These are phyloP conservation scores for Xylaria sp. DNA, from an alignment of 495 filamentous ascomycete species.

Conservation along the genomic window DNA sequence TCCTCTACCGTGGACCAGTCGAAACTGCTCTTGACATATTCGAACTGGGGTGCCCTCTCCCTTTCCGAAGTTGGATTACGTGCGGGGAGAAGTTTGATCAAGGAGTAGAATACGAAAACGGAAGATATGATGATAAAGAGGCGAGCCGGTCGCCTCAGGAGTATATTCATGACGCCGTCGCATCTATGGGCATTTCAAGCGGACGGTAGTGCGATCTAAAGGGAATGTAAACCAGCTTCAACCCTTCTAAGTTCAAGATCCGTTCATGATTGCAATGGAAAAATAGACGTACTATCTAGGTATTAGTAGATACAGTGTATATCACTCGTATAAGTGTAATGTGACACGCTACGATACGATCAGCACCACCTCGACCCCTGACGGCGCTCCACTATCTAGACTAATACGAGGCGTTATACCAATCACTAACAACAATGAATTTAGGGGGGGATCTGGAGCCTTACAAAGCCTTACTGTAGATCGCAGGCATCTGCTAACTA, in stretches of 20 bases:
- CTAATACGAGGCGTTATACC: no score
- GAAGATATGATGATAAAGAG: constrained; percentile 22
- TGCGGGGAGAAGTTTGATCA: constrained; percentile 27
- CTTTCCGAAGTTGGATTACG: neutral
- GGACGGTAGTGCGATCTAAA: neutral
- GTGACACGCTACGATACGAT: neutral
- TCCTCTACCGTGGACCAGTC: constrained; percentile 68
- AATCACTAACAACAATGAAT: no score
- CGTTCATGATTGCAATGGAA: neutral
- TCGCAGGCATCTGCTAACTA: neutral
- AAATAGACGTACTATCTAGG: no score
- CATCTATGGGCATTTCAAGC: constrained; percentile 9
- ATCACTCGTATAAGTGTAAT: no score
- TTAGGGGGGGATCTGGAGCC: neutral
- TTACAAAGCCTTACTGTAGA: neutral
- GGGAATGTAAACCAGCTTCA: neutral
- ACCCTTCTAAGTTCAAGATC: neutral
- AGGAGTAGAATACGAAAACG: constrained; percentile 25
- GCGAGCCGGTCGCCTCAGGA: constrained; percentile 30
- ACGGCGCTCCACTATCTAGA: no score
- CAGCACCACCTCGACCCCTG: no score
- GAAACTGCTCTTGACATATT: constrained; percentile 40
- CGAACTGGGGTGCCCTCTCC: constrained; percentile 13
- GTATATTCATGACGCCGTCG: constrained; percentile 13
- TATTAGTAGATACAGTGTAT: no score